These are phyloP conservation scores for Mucor irregularis DNA, from an alignment of 371 early-diverging fungal genomes.

Conservation along the genomic window DNA sequence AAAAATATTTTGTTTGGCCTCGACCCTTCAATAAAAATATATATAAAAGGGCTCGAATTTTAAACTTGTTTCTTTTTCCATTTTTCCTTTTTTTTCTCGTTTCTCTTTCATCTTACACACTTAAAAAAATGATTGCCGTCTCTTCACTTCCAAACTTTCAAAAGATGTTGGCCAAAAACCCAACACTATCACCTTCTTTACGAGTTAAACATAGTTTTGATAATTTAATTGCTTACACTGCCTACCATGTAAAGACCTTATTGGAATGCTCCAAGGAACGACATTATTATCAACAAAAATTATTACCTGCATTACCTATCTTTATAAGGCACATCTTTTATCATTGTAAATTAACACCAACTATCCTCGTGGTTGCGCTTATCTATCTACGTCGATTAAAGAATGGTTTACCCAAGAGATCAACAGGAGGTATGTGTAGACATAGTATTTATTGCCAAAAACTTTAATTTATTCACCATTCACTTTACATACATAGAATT, in stretches of 20 bases:
- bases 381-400: conserved; percentile 74
- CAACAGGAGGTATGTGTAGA: conserved; percentile 51
- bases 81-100: background rate
- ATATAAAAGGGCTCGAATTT: conserved; percentile 1
- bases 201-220: conserved; percentile 17
- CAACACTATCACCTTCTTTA: conserved; percentile 6
- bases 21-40: background rate
- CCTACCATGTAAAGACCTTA: conserved; percentile 26
- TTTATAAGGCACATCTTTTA: conserved; percentile 40
- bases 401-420: conserved; percentile 51
- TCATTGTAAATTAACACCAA: conserved; percentile 42
- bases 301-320: conserved; percentile 28
- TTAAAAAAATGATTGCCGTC: conserved; percentile 7
- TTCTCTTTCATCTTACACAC: background rate
- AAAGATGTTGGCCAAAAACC: background rate
- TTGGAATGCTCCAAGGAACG: conserved; percentile 34
- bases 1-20: background rate
- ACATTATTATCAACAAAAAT: conserved; percentile 28
- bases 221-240: conserved; percentile 30
- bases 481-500: conserved; percentile 36
- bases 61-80: background rate
- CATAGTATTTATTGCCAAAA: background rate
- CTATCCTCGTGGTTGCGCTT: conserved; percentile 58
- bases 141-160: conserved; percentile 2
- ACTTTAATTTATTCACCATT: background rate